Base-by-base conservation (phyloP, 192 early-diverging fungal species). In the Backusella sp. region DNA sequence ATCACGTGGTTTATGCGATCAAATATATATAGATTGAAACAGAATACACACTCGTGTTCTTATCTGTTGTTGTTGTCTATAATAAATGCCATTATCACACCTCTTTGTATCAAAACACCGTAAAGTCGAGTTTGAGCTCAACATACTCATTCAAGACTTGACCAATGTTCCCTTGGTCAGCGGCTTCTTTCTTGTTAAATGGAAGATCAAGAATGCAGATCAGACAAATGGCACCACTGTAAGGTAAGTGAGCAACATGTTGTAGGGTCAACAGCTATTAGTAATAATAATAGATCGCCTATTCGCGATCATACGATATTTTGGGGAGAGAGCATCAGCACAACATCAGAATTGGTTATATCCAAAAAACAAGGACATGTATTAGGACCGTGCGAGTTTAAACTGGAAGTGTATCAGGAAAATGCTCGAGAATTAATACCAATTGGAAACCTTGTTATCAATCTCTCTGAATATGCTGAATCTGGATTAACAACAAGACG, bases 181-280 rank as follows among this genome's bases (percentile, higher is more conserved):
- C 75, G 95, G 95, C 7, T 83, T 91, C 70, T 96, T 94, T 77
- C 94, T 88, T 83, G 89, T 88, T 46, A 94, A 95, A 79, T 96
- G 93, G 93, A 89, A 83, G 70, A 82, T 91, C 15, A 87, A 88
- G 71, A 69, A 87, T 73, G 82, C 82, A 30, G 68, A 70, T 21
- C 68, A 75, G 44, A 34, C 78, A 11, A 77, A 34, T 74, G 82
- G 82, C 6, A 66, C 71, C 23, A 88, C 86, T 21, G 23, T 32
- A 32, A 75, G 83, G 87, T 85, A 19, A 14, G 4, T 15, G 8
- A 28, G 14, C 8, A n/a, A 7, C 49, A 53, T 53, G 49, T 19
- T 52, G 5, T 5, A 21, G 6, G 6, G 12, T 52, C 1, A 52
- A 6, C 37, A 39, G 12, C 32, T 39, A 12, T 9, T 52, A 17